Base-by-base conservation (phyloP, 2,329 filamentous ascomycete genomes). In the Colletotrichum salicis region DNA sequence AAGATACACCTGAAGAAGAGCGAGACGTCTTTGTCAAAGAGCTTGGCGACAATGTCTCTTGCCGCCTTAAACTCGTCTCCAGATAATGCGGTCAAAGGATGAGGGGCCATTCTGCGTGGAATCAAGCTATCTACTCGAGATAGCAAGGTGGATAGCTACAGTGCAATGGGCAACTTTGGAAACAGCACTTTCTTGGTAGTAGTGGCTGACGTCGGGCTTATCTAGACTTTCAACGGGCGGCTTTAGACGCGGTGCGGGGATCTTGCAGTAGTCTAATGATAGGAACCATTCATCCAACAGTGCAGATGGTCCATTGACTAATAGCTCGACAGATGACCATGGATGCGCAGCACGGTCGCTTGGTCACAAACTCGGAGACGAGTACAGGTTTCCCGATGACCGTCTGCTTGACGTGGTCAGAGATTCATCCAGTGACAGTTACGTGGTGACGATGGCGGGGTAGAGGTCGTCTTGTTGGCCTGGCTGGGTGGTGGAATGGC, bases 1-100 rank as follows among this genome's bases (percentile, higher is more conserved):
- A 87, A 91, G 48, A 94, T 88, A 62, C 87, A 85, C 76, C 93
- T 92, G 84, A 83, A 84, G 72, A 78, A 81, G 29, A 84, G 72
- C 13, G 76, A 63, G 3, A 71, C 70, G 5, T 74, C 71, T 19
- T 75, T 2, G 19, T 70, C 74, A 22, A 80, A 74, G 10, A 74
- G 69, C 45, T 82, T 80, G 48, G 87, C 75, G 41, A 88, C 78
- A 73, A 78, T 71, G 64, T 88, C 84, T 19, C 86, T 82, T 55
- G 87, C 87, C 19, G 75, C 76, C 66, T 79, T 77, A 52, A 87
- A 87, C 79, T 90, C 88, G n/a, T 84, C 82, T 31, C 82, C 74
- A 19, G 81, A 84, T 57, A 90, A 83, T 55, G 83, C 85, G 41
- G 85, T 82, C 54, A 90, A 82, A 19, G 88, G 88, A 70, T 84